A percentile compares a stretch with the other conserved stretches of the same genome.
Evolutionary conservation across 2,329 filamentous ascomycete species (phyloP).

Genomic region (Hortaea sp.): DNA sequence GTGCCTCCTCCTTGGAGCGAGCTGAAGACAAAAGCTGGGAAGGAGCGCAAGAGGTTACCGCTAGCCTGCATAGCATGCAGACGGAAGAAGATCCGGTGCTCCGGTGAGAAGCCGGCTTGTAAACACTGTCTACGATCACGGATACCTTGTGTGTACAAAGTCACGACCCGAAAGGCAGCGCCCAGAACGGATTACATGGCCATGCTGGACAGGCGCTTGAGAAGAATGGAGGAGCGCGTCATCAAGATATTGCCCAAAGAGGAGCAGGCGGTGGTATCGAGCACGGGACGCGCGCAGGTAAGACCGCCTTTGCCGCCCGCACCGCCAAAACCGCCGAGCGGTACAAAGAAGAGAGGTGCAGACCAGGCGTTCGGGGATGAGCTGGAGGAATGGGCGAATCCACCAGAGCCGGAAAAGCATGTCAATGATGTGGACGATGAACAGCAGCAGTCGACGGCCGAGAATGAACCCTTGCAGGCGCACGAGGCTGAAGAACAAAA

Average conservation of each 20-base stretch:
- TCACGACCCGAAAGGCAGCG: constrained; percentile 85
- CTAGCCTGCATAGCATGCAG: constrained; percentile 92
- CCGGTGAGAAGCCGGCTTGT: constrained; percentile 93
- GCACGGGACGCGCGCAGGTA: constrained; percentile 69
- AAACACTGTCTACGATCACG: constrained; percentile 89
- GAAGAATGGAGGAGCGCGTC: constrained; percentile 95
- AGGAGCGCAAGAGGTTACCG: constrained; percentile 85
- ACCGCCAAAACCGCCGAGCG: constrained; percentile 43
- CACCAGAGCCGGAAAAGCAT: constrained; percentile 39
- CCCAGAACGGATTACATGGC: constrained; percentile 98
- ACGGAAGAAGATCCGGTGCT: constrained; percentile 95
- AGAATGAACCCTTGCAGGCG: constrained; percentile 6
- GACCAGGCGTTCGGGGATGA: constrained; percentile 82
- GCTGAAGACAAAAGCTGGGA: constrained; percentile 62
- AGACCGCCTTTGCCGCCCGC: constrained; percentile 62
- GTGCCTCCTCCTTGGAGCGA: constrained; percentile 38
- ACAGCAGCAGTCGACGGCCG: constrained; percentile 5
- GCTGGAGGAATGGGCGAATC: constrained; percentile 67
- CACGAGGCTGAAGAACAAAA: constrained; percentile 61
- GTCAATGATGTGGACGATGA: constrained; percentile 7
- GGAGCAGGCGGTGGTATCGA: constrained; percentile 57
- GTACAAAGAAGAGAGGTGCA: constrained; percentile 65
- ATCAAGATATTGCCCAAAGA: constrained; percentile 90
- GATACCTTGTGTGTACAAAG: constrained; percentile 95
- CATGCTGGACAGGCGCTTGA: constrained; percentile 91